Base-by-base conservation (phyloP, 257 asterid genomes). In the Voacanga thouarsii region DNA sequence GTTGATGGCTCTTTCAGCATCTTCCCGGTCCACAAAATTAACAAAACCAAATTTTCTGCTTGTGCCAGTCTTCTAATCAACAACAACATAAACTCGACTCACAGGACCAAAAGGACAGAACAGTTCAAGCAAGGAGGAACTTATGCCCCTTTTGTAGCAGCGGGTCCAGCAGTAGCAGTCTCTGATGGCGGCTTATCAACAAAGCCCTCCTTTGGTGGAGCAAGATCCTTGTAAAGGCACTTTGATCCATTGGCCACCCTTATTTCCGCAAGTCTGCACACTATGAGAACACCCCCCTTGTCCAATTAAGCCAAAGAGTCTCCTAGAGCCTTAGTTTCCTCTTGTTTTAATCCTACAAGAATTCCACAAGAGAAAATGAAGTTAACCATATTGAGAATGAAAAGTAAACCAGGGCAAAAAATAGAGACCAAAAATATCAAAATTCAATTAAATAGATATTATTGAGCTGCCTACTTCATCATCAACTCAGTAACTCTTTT, bases 211-310 rank as follows among this genome's bases (percentile, higher is more conserved):
- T 64, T 86, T 33, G 37, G 37, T 33, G 37, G 37, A 75, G 97
- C 83, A 44, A 94, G 96, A 80, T 94, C 99, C 92, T 94, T 92
- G 96, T 89, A 88, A 7, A 98, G 99, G 78, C 99, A 94, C 83
- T 90, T 88, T 41, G 98, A 88, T 91, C 99, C 98, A 92, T 87
- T 94, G 99, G 60, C 90, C 99, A 80, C 99, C 99, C 82, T 94
- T 94, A 89, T 91, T 94, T 26, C 93, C 92, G 50, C 99, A 92
- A 16, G 96, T 86, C 74, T 87, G 41, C 99, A 94, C 44, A 94
- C 87, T 98, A 92, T 92, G 80, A 94, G 97, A 75, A 91, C 93
- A 10, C 94, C 97, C 50, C 97, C 97, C 51, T 86, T 88, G 82
- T 88, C 88, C 4, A 85, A 84, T 66, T 84, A 86, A 61, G 88